Evolutionary conservation across 331 rosid genomes (phyloP), one percentile per base, ranked within the genome.

Genomic region (Quercus tomentella): DNA sequence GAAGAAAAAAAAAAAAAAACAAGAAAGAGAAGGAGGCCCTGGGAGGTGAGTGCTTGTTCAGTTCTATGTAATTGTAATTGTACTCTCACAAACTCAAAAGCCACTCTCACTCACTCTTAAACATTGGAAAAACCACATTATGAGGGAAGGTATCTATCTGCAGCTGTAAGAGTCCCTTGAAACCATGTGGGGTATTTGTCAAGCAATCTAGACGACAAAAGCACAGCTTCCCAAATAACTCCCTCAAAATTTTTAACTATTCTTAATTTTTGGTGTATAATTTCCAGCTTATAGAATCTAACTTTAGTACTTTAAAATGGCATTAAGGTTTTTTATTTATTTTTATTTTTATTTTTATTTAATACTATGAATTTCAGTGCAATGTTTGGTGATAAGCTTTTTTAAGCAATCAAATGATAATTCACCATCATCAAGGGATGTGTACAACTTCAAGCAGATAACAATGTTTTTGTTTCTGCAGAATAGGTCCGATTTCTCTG

Each of bases 111-210:
- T 78, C 84, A 33, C 72, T 20, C 72, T 67, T 67, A 67, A 87
- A 82, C 93, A 81, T 70, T 80, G 80, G 88, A 83, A 89, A 45
- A 82, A 80, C 86, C 93, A 86, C 93, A 82, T 88, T 86, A 85
- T 82, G 94, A 87, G 96, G 93, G 86, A 92, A 92, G 92, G 94
- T 88, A 92, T 90, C 92, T 60, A 37, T 45, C 4, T 45, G 91
- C 80, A 81, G 90, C 90, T 92, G 91, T 82, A 86, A 81, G 90
- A 87, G 72, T 85, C 81, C 69, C 86, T 2, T 63, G 76, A 79
- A 84, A 60, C 79, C 91, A 78, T 83, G 90, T 89, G 88, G 86
- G 85, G 82, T 81, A 78, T 61, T 76, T 66, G 70, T 82, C 69
- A 41, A 33, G 52, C 67, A 86, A 80, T 73, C 76, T 71, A 77